These are phyloP conservation scores for Cystoderma amianthinum DNA, from an alignment of 768 basidiomycete genomes.

Conservation along the genomic window DNA sequence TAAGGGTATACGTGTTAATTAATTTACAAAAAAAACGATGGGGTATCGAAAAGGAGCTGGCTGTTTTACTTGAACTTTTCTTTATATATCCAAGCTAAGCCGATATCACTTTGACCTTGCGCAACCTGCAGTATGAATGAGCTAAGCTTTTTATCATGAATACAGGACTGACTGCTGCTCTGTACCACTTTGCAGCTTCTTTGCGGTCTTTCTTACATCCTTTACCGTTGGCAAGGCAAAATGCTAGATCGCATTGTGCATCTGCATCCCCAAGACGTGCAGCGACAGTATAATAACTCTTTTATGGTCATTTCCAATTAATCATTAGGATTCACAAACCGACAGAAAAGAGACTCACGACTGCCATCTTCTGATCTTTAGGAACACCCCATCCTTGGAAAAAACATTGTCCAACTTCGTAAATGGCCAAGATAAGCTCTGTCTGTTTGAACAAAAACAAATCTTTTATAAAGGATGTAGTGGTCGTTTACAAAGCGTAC, in stretches of 20 bases:
- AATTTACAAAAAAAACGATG: too few species aligned
- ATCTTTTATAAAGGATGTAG: too few species aligned
- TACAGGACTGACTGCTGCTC: conserved; percentile 57
- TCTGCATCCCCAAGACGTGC: conserved; percentile 82
- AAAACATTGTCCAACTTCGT: conserved; percentile 91
- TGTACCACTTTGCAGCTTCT: conserved; percentile 86
- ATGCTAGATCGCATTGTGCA: conserved; percentile 81
- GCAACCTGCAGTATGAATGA: conserved; percentile 19
- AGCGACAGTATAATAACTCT: conserved; percentile 83
- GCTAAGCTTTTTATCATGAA: conserved; percentile 3
- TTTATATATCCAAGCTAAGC: conserved; percentile 90
- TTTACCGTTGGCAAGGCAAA: conserved; percentile 80
- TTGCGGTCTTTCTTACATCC: conserved; percentile 87
- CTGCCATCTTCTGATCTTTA: conserved; percentile 87
- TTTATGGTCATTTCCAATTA: background rate
- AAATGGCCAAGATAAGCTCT: conserved; percentile 83
- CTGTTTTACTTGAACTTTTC: conserved; percentile 58
- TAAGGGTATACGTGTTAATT: too few species aligned
- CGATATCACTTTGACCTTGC: conserved; percentile 77
- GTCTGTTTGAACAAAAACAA: too few species aligned
- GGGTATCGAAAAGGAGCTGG: too few species aligned
- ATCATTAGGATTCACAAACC: conserved; percentile 2
- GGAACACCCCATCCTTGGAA: conserved; percentile 87
- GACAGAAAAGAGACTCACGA: conserved; percentile 38
- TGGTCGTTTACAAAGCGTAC: too few species aligned